A percentile compares a stretch with the other conserved stretches of the same genome.
These are phyloP conservation scores for Fraxinus anomala DNA, from an alignment of 257 asterid species.

Conservation along the genomic window DNA sequence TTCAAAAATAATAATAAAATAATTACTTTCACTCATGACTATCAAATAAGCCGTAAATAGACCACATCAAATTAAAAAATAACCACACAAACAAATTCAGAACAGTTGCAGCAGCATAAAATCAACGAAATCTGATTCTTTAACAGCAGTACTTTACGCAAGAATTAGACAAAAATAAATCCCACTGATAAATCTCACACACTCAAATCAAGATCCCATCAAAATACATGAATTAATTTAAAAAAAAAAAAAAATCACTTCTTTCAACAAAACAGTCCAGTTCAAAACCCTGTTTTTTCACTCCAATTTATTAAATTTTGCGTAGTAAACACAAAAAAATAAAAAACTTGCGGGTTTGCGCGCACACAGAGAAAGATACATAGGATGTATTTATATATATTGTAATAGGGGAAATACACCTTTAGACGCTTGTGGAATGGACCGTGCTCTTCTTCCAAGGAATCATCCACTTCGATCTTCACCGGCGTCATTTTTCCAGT, in stretches of 20 bases:
- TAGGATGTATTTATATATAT: neutral
- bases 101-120: neutral
- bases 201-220: neutral
- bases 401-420: slow-evolving; percentile 19
- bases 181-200: neutral
- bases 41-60: neutral
- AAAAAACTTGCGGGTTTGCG: neutral
- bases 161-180: neutral
- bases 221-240: neutral
- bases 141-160: neutral
- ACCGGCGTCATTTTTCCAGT: slow-evolving; percentile 43
- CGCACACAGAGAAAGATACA: neutral
- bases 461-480: slow-evolving; percentile 46
- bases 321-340: neutral
- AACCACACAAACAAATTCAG: neutral
- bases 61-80: neutral
- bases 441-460: slow-evolving; percentile 47
- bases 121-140: neutral
- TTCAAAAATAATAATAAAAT: neutral
- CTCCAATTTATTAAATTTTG: neutral
- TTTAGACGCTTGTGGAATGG: slow-evolving; percentile 49
- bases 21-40: neutral
- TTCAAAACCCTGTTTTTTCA: neutral
- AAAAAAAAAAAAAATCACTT: neutral
- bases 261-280: neutral